Evolutionary conservation across 495 filamentous ascomycete genomes (phyloP), one percentile per base, ranked within the genome.

Genomic region (Trichocladium antarcticum): DNA sequence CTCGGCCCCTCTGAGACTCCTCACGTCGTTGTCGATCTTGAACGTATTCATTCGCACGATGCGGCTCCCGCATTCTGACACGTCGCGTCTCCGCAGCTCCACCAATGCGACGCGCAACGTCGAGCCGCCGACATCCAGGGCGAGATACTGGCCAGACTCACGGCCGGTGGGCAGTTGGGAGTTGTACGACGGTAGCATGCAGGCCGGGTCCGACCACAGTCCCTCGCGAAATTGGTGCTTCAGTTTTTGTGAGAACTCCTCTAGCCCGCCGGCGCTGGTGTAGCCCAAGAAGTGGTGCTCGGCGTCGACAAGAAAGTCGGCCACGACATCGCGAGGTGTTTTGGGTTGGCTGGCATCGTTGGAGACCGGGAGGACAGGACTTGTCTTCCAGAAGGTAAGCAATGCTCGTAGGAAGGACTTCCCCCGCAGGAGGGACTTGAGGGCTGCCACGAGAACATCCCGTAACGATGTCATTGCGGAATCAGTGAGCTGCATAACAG

Each of bases 91-190:
- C 45, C 77, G 64, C 55, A 93, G 67, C 47, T 89, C 79, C 45
- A 90, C 81, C 55, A 90, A 72, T 9, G 81, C 85, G 15, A 89
- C 84, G 39, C 87, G 76, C 42, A 93, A 68, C 32, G 87, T 93
- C 46, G 83, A 89, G 3, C 87, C 87, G 31, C 87, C 87, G 12
- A 81, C 73, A 57, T 81, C 78, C 12, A 80, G 68, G 21, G 76
- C 74, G 37, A 81, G 65, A 51, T 69, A 79, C 45, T 68, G 69
- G 34, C 87, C 87, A 4, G 67, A 73, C 59, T 93, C 87, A 41
- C 77, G 63, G 28, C 87, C 87, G 8, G 68, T 78, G 4, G 87
- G 87, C 6, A 90, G 71, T 42, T 85, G 59, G 76, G 82, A 47
- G 78, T 86, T 60, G 76, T 89, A 61, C 63, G 82, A 77, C 31